phyloP scores from a whole-genome alignment of 495 filamentous ascomycete species.

The Halenospora varia region DNA sequence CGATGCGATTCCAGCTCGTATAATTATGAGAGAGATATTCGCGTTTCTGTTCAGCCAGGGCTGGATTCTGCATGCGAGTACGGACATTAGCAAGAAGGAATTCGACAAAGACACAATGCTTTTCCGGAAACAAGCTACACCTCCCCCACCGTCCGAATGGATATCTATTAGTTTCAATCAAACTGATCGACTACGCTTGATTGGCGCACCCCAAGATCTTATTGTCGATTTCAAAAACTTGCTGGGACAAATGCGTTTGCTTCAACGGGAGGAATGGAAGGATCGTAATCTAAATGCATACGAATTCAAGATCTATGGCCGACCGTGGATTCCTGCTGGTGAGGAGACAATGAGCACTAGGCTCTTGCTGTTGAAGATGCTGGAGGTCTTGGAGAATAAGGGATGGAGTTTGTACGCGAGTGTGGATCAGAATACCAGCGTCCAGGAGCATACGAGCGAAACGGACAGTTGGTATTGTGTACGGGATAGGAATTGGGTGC shows the following conservation, averaged over 20 bases:
- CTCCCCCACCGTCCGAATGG: slow-evolving; percentile 16
- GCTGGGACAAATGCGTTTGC: slow-evolving; percentile 1
- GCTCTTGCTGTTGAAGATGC: slow-evolving; percentile 14
- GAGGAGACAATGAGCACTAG: slow-evolving; percentile 12
- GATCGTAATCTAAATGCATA: slow-evolving; percentile 12
- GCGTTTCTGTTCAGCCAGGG: slow-evolving; percentile 15
- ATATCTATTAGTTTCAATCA: slow-evolving; percentile 16
- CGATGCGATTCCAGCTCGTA: slow-evolving; percentile 9
- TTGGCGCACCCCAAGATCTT: slow-evolving; percentile 8
- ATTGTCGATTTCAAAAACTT: not conserved
- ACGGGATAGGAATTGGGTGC: slow-evolving; percentile 13
- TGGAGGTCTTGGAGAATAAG: slow-evolving; percentile 16
- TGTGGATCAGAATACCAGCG: slow-evolving; percentile 9
- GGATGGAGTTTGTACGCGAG: slow-evolving; percentile 22
- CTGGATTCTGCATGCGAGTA: slow-evolving; percentile 19
- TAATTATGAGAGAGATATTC: slow-evolving; percentile 13
- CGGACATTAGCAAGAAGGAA: slow-evolving; percentile 13
- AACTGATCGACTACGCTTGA: slow-evolving; percentile 12
- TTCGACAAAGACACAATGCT: slow-evolving; percentile 16
- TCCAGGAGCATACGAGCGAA: not conserved
- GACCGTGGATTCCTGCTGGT: slow-evolving; percentile 11
- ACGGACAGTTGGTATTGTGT: slow-evolving; percentile 23
- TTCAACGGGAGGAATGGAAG: slow-evolving; percentile 18
- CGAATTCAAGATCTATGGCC: slow-evolving; percentile 20
- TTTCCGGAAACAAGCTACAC: slow-evolving; percentile 14